Base-by-base conservation (phyloP, 495 filamentous ascomycete genomes). In the Cercophora samala region DNA sequence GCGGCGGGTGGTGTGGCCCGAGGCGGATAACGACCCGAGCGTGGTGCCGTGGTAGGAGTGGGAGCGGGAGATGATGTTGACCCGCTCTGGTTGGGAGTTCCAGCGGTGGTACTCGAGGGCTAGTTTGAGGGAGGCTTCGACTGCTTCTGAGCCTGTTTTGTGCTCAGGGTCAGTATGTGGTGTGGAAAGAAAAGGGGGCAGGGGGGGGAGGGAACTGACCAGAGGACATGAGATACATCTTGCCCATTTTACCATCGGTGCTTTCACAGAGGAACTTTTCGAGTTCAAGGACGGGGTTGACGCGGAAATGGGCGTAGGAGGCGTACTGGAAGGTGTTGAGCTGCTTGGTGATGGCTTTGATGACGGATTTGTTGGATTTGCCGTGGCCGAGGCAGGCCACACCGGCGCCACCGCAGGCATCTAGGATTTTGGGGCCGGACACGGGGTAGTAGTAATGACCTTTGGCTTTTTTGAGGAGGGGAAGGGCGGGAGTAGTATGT, bases 1-100 rank as follows among this genome's bases (percentile, higher is more conserved):
- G 64, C 86, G 80, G 3, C 89, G 81, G 5, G 81, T 77, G 13
- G 82, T 70, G 73, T 90, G 88, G 1, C 86, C 85, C 37, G 85
- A 84, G 2, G 85, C 79, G 6, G 82, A 80, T 23, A 92, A 74
- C 6, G 89, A 82, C 0, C 88, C 89, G 1, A 92, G 68, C 0
- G 90, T 92, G 21, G 81, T 86, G 4, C 90, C 90, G 72, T 93
- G 90, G 72, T 91, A 93, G 19, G 85, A 88, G n/a, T 86, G 81
- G 52, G 82, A 76, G 26, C 90, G 82, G 19, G 83, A 79, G 66
- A 93, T 89, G 77, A 89, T 88, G 60, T 83, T 79, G 1, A 72
- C 71, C 5, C 81, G 69, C 53, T 69, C 46, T 1, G 70, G 66
- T 26, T 76, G 68, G 51, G 62, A 63, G 5, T 68, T 69, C 76